These are phyloP conservation scores for Xylaria sp. DNA, from an alignment of 2,329 filamentous ascomycete genomes.

Conservation along the genomic window DNA sequence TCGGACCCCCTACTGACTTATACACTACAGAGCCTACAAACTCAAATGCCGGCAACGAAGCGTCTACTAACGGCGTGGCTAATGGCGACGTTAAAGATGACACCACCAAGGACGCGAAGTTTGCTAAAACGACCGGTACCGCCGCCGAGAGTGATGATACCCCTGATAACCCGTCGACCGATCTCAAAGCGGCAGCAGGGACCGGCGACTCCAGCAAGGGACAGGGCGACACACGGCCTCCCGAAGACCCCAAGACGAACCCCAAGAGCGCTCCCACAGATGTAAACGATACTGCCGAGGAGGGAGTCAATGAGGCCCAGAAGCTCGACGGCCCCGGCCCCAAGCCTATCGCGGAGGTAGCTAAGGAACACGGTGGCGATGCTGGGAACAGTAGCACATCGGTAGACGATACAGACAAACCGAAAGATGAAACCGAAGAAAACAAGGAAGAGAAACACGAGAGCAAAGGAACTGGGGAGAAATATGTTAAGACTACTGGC, in stretches of 20 bases:
- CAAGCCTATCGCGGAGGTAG: slow-evolving; percentile 53
- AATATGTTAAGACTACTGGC: slow-evolving; percentile 68
- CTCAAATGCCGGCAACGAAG: slow-evolving; percentile 2
- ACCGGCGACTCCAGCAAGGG: slow-evolving; percentile 45
- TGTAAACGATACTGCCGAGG: slow-evolving; percentile 50
- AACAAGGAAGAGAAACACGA: slow-evolving; percentile 41
- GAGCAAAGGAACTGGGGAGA: slow-evolving; percentile 63
- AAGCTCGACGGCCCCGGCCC: slow-evolving; percentile 58
- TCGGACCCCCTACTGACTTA: slow-evolving; percentile 10
- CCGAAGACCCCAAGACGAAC: slow-evolving; percentile 52
- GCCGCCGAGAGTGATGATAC: slow-evolving; percentile 43
- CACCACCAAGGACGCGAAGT: slow-evolving; percentile 32
- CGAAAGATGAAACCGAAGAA: slow-evolving; percentile 45
- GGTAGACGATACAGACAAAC: slow-evolving; percentile 44
- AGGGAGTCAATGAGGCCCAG: slow-evolving; percentile 50
- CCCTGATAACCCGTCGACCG: slow-evolving; percentile 46
- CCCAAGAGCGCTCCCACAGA: slow-evolving; percentile 52
- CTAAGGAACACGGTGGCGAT: slow-evolving; percentile 47
- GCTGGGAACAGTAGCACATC: slow-evolving; percentile 45
- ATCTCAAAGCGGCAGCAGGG: slow-evolving; percentile 42
- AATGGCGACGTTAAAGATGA: not conserved
- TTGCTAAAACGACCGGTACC: slow-evolving; percentile 43
- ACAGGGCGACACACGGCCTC: slow-evolving; percentile 57
- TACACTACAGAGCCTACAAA: slow-evolving; percentile 15
- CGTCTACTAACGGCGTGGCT: slow-evolving; percentile 4